A percentile compares a stretch with the other conserved stretches of the same genome.
Evolutionary conservation across 257 asterid species (phyloP).

Genomic region (Solanum chilense): DNA sequence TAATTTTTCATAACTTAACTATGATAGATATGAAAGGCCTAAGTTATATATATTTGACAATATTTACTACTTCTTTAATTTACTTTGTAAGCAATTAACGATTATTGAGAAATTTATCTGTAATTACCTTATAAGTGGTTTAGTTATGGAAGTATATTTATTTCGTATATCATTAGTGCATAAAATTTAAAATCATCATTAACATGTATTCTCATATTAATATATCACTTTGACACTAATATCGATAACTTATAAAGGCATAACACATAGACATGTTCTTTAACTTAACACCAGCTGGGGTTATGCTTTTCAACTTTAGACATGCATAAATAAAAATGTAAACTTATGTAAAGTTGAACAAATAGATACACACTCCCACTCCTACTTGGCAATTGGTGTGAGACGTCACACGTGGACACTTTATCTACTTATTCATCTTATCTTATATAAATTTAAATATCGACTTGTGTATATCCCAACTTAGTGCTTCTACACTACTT

Average conservation of each 20-base stretch:
- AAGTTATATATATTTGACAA: background rate
- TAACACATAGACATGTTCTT: no score
- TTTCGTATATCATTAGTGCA: background rate
- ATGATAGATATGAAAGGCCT: background rate
- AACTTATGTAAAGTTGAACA: background rate
- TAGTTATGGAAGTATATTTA: background rate
- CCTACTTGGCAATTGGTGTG: background rate
- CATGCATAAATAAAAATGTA: background rate
- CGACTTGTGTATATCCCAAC: background rate
- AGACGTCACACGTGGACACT: no score
- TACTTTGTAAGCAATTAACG: background rate
- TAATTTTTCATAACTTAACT: background rate
- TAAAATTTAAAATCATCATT: background rate
- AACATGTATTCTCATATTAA: background rate
- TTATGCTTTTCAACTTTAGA: background rate
- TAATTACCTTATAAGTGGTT: background rate
- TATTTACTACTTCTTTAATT: background rate
- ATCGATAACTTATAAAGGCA: background rate
- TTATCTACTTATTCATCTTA: background rate
- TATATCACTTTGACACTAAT: background rate
- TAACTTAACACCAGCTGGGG: no score
- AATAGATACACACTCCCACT: background rate
- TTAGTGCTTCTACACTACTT: background rate
- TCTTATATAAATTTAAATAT: no score
- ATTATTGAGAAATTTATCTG: background rate